These are phyloP conservation scores for Meripilus lineatus DNA, from an alignment of 1,284 basidiomycete genomes.

Conservation along the genomic window DNA sequence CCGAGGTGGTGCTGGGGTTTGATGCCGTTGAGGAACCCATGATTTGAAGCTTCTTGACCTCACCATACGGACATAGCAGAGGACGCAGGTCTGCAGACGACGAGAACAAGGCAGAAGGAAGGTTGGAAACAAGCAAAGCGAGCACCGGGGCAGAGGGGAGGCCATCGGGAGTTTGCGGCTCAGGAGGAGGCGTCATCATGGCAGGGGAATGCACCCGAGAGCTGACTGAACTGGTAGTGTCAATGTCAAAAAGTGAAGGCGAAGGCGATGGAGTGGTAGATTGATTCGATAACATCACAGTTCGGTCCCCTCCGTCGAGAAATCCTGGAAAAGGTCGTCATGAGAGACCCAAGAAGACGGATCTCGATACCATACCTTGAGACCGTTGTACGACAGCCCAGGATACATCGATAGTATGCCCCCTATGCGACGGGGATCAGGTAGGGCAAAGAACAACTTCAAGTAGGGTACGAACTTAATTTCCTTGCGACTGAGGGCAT, in stretches of 20 bases:
- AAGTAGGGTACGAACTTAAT: slow-evolving; percentile 45
- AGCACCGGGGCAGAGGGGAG: slow-evolving; percentile 23
- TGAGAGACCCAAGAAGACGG: not conserved
- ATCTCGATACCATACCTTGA: slow-evolving; percentile 59
- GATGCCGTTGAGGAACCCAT: slow-evolving; percentile 17
- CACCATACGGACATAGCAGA: slow-evolving; percentile 68
- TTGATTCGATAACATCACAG: slow-evolving; percentile 46
- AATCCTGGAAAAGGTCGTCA: slow-evolving; percentile 45
- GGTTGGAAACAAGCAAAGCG: slow-evolving; percentile 58
- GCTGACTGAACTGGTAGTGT: slow-evolving; percentile 12
- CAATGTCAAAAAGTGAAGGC: slow-evolving; percentile 23
- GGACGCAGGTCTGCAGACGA: slow-evolving; percentile 62
- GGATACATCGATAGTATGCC: slow-evolving; percentile 68
- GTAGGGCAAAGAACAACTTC: not conserved
- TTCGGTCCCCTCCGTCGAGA: slow-evolving; percentile 72
- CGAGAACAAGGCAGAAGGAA: slow-evolving; percentile 64
- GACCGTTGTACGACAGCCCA: slow-evolving; percentile 82
- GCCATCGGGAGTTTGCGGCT: slow-evolving; percentile 12
- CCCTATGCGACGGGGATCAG: slow-evolving; percentile 33
- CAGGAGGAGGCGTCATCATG: slow-evolving; percentile 21
- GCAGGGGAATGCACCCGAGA: slow-evolving; percentile 18
- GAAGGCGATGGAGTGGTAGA: slow-evolving; percentile 32
- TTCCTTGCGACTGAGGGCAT: slow-evolving; percentile 56
- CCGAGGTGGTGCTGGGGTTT: slow-evolving; percentile 38
- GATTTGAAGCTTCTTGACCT: slow-evolving; percentile 52